Evolutionary conservation across 148 eudicot species (phyloP).

Genomic region (Silene latifolia): DNA sequence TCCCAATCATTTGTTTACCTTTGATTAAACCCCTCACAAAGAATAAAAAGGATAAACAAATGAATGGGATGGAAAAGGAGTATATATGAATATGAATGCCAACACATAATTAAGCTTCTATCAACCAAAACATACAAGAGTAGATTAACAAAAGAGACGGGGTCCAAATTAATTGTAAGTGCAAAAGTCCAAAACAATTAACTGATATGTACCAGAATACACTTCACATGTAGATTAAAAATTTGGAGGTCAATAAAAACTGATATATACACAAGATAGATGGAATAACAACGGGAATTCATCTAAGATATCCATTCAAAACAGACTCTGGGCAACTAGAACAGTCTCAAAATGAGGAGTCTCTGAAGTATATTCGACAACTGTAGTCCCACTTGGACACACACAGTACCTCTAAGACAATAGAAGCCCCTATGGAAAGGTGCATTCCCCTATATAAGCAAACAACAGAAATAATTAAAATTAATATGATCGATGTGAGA

Average conservation of each 20-base stretch:
- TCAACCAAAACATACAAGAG: background rate
- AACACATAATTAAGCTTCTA: background rate
- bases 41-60: too few relatives aligned
- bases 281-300: background rate
- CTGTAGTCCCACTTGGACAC: background rate
- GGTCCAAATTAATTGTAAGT: background rate
- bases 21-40: too few relatives aligned
- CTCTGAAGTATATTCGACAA: background rate
- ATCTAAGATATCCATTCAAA: background rate
- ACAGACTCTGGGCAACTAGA: background rate
- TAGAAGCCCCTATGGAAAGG: background rate
- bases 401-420: background rate
- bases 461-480: too few relatives aligned
- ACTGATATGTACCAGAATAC: background rate
- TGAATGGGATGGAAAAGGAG: too few relatives aligned
- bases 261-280: background rate
- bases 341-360: background rate
- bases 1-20: too few relatives aligned
- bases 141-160: background rate
- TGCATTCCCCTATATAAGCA: background rate
- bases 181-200: background rate
- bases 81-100: too few relatives aligned
- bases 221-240: background rate
- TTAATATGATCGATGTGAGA: background rate
- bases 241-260: background rate